phyloP scores from a whole-genome alignment of 257 asterid species.

The Cordia subcordata region DNA sequence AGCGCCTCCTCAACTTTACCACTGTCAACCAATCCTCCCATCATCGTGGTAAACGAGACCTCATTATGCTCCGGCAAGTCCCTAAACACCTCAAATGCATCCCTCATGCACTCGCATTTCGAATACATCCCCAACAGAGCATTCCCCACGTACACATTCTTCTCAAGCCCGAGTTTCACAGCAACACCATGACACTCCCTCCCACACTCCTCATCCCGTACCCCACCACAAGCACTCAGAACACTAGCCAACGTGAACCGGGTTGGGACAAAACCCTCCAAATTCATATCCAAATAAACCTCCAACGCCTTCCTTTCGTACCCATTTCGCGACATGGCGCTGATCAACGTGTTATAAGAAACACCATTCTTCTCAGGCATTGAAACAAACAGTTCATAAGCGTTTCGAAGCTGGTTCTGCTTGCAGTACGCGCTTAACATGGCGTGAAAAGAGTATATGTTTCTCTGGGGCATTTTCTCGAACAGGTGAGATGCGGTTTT shows the following conservation, averaged over 20 bases:
- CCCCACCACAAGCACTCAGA: conserved; percentile 61
- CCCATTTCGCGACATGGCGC: conserved; percentile 47
- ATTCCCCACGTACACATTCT: conserved; percentile 56
- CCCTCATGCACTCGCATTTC: conserved; percentile 43
- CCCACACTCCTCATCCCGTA: conserved; percentile 42
- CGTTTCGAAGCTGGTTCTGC: conserved; percentile 40
- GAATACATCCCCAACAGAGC: conserved; percentile 69
- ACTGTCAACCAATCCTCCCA: conserved; percentile 59
- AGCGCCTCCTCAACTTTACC: conserved; percentile 54
- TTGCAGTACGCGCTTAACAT: conserved; percentile 55
- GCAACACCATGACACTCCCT: conserved; percentile 63
- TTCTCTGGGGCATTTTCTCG: conserved; percentile 55
- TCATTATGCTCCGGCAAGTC: conserved; percentile 58
- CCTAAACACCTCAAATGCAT: conserved; percentile 42
- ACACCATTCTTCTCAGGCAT: conserved; percentile 58
- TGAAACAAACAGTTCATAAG: conserved; percentile 39
- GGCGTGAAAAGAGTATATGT: conserved; percentile 64
- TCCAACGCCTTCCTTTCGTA: conserved; percentile 49
- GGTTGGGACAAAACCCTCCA: conserved; percentile 45
- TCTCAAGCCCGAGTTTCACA: conserved; percentile 48
- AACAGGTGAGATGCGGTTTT: conserved; percentile 49
- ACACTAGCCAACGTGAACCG: conserved; percentile 69
- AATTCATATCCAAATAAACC: conserved; percentile 42
- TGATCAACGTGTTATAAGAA: conserved; percentile 63
- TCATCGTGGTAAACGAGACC: conserved; percentile 69